phyloP scores from a whole-genome alignment of 371 early-diverging fungal genomes.

The Mucor racemosus region DNA sequence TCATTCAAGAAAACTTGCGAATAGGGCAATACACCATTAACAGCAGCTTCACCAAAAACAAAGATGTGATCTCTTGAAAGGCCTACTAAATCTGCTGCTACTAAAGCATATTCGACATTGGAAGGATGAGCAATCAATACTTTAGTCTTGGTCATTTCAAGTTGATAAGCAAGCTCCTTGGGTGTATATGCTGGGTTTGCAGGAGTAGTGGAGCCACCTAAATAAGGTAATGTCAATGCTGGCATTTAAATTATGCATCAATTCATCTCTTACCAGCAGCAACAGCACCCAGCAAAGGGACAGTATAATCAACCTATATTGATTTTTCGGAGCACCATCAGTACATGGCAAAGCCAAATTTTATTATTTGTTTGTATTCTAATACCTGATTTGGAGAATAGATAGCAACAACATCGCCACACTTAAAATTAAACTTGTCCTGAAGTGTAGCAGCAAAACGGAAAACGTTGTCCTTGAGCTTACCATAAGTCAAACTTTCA shows the following conservation, averaged over 20 bases:
- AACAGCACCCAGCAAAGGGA: slow-evolving; percentile 42
- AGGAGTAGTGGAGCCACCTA: slow-evolving; percentile 73
- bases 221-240: background rate
- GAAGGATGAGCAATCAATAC: slow-evolving; percentile 58
- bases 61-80: slow-evolving; percentile 58
- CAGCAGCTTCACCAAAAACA: slow-evolving; percentile 58
- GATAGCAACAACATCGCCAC: slow-evolving; percentile 71
- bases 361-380: background rate
- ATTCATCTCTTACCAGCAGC: slow-evolving; percentile 37
- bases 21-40: slow-evolving; percentile 46
- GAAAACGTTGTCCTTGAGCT: slow-evolving; percentile 57
- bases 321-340: background rate
- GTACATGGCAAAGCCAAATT: background rate
- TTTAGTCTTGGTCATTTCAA: slow-evolving; percentile 70
- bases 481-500: slow-evolving; percentile 62
- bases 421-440: slow-evolving; percentile 56
- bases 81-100: slow-evolving; percentile 63
- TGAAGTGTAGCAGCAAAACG: slow-evolving; percentile 77
- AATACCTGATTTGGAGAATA: slow-evolving; percentile 73
- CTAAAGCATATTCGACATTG: slow-evolving; percentile 54
- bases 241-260: background rate
- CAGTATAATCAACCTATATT: slow-evolving; percentile 46
- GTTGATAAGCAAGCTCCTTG: slow-evolving; percentile 76
- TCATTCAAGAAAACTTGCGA: slow-evolving; percentile 20
- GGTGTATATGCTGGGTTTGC: slow-evolving; percentile 81